Evolutionary conservation across 192 early-diverging fungal genomes (phyloP), one percentile per base, ranked within the genome.

Genomic region (Thamnidium elegans): DNA sequence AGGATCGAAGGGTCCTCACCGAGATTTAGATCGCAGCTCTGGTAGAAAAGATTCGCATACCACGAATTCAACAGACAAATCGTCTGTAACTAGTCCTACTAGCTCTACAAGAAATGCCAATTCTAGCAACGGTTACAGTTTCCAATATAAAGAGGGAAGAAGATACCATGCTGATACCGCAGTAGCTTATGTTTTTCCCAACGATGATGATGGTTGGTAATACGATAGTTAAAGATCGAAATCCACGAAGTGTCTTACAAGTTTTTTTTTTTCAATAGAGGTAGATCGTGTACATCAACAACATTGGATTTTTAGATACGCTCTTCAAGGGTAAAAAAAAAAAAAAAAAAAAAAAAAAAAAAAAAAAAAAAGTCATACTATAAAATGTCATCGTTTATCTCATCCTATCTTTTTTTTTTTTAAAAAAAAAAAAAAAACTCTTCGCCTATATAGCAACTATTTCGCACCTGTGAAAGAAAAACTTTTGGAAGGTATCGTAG

Each of bases 181-280:
- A 19, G 65, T 69, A 9, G 34, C 63, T 32, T 83, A 83, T 67
- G 20, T 76, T 26, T 58, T 83, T 7, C 81, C 81, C 0, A 81
- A 80, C 55, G 81, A 83, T 39, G 78, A 81, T 63, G 68, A 71
- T 66, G 81, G 68, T 26, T 70, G 64, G 13, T 17, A 14, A 48
- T 48, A n/a, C 46, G 13, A 48, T 48, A 13, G 6, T 5, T 48
- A 48, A 17, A 15, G 26, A 26, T 26, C 26, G 26, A 26, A 17
- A n/a, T 14, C 15, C 4, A 19, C 4, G 1, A 17, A 4, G 13
- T 0, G 3, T 19, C 17, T 17, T 14, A 23, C 13, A 5, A 42
- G 7, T 14, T 26, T 26, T 11, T 48, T 21, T 31, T 14, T 44
- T 39, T 20, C 44, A n/a, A 52, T 54, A 64, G 62, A 64, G 47